Conservation (phyloP, 768 basidiomycete species). For the Flagelloscypha sp. region DNA sequence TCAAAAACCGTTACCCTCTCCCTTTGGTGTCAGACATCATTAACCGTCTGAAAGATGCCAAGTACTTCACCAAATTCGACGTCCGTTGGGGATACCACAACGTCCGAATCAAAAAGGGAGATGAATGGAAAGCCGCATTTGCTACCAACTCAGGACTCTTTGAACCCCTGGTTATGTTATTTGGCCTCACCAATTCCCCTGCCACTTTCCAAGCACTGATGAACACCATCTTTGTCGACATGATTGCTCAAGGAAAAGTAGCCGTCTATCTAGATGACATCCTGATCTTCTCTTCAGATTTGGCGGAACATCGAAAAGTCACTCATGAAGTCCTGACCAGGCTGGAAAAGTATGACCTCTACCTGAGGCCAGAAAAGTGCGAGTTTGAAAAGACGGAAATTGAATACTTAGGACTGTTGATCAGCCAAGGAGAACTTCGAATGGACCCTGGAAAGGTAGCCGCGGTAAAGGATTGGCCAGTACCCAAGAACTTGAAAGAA, state of each 20-base stretch:
- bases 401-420: no score
- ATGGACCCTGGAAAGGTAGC: no score
- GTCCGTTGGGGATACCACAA: constrained; percentile 33
- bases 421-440: no score
- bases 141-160: constrained; percentile 25
- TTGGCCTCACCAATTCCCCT: constrained; percentile 26
- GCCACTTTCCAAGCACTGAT: constrained; percentile 32
- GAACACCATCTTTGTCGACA: no score
- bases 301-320: constrained; percentile 8
- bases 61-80: constrained; percentile 30
- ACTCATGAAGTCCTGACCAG: constrained; percentile 12
- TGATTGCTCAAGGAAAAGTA: constrained; percentile 27
- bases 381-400: no score
- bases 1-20: constrained; percentile 25
- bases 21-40: constrained; percentile 26
- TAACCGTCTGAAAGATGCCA: constrained; percentile 15
- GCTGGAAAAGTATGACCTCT: constrained; percentile 14
- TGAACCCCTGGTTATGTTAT: constrained; percentile 34
- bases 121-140: constrained; percentile 36
- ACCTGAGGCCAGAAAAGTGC: constrained; percentile 10
- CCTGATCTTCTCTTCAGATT: constrained; percentile 19
- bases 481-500: constrained; percentile 11
- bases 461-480: constrained; percentile 22
- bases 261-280: constrained; percentile 39
- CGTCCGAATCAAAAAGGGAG: constrained; percentile 30